These are phyloP conservation scores for Auxenochlorella protothecoides DNA, from an alignment of 139 green algal species.

Conservation along the genomic window DNA sequence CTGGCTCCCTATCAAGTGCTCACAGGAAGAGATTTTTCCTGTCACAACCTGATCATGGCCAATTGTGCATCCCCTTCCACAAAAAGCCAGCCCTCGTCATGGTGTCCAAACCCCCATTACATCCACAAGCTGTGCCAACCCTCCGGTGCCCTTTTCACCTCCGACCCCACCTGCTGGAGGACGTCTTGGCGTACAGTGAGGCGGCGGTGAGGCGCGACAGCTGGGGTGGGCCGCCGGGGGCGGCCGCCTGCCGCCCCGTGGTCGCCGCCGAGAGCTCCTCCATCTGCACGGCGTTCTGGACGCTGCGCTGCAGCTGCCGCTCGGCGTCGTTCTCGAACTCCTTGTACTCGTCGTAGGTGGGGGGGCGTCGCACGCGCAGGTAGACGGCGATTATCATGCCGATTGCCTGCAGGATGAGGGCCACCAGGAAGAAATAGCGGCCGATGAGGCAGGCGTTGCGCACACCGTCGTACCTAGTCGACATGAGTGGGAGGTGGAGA, in stretches of 20 bases:
- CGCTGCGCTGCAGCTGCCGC: not conserved
- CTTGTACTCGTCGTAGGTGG: conserved; percentile 8
- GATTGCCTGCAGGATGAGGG: conserved; percentile 14
- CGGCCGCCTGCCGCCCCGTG: no score
- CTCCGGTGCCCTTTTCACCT: no score
- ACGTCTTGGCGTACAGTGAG: not conserved
- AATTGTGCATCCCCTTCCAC: no score
- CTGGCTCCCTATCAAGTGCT: no score
- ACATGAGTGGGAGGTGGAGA: not conserved
- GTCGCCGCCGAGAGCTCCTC: not conserved
- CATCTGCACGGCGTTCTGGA: not conserved
- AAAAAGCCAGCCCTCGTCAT: no score
- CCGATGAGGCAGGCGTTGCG: not conserved
- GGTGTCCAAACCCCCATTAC: no score
- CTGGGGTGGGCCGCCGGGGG: no score
- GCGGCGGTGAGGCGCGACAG: not conserved
- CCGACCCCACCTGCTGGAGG: no score
- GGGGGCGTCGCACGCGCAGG: conserved; percentile 8
- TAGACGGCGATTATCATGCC: conserved; percentile 11
- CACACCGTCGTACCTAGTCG: not conserved
- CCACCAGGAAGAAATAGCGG: conserved; percentile 17
- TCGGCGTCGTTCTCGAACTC: conserved; percentile 11
- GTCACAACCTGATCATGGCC: no score
- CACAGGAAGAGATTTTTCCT: no score
- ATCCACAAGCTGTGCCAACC: no score